phyloP scores from a whole-genome alignment of 176 grass and related monocot species.

The Elymus sibiricus region DNA sequence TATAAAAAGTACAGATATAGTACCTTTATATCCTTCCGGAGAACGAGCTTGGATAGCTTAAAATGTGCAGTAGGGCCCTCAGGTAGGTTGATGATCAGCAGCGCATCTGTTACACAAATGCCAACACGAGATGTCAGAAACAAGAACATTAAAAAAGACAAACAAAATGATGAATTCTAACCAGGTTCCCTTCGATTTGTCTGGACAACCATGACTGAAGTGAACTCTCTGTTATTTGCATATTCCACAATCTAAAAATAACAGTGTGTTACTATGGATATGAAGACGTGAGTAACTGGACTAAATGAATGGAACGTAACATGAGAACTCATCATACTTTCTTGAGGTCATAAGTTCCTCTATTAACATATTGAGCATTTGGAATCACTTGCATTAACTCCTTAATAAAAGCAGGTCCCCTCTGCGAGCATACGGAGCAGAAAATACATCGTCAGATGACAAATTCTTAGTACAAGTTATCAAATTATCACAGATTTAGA shows the following conservation, averaged over 20 bases:
- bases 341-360: slow-evolving; percentile 96
- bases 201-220: slow-evolving; percentile 81
- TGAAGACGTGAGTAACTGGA: background rate
- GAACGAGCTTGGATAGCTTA: slow-evolving; percentile 86
- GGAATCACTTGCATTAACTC: slow-evolving; percentile 85
- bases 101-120: slow-evolving; percentile 39
- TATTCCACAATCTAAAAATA: slow-evolving; percentile 78
- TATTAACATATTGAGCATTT: slow-evolving; percentile 72
- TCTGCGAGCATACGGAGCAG: slow-evolving; percentile 41
- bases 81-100: slow-evolving; percentile 58
- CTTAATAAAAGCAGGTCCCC: slow-evolving; percentile 76
- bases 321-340: slow-evolving; percentile 46
- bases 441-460: slow-evolving; percentile 13
- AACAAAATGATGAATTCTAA: slow-evolving; percentile 31
- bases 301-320: background rate
- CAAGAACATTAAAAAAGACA: background rate
- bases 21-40: slow-evolving; percentile 96
- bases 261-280: background rate
- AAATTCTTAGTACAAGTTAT: background rate
- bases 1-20: background rate
- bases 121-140: slow-evolving; percentile 21
- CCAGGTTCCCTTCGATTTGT: slow-evolving; percentile 83
- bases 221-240: slow-evolving; percentile 81
- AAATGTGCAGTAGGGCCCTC: slow-evolving; percentile 94
- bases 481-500: background rate